A percentile compares a stretch with the other conserved stretches of the same genome.
These are phyloP conservation scores for Talaromyces stipitatus DNA, from an alignment of 495 filamentous ascomycete genomes.

Conservation along the genomic window DNA sequence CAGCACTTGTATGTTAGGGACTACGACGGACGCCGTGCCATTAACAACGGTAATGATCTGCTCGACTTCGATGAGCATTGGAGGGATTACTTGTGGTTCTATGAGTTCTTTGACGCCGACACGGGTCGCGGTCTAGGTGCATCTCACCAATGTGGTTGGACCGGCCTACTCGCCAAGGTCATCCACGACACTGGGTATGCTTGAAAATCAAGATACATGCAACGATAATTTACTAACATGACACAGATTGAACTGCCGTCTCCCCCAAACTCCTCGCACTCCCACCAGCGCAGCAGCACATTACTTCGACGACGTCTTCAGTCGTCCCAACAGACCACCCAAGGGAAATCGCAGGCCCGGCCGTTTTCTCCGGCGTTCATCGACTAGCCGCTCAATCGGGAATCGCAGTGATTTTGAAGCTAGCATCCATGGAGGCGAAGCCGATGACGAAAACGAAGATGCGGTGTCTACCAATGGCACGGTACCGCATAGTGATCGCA, in stretches of 20 bases:
- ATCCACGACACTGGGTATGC: slow-evolving; percentile 92
- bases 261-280: slow-evolving; percentile 87
- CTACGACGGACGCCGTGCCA: slow-evolving; percentile 77
- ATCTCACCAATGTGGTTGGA: slow-evolving; percentile 96
- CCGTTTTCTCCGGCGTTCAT: slow-evolving; percentile 65
- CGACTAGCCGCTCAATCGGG: slow-evolving; percentile 78
- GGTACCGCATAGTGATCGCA: slow-evolving; percentile 39
- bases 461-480: slow-evolving; percentile 12
- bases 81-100: slow-evolving; percentile 91
- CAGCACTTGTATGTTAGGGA: slow-evolving; percentile 83
- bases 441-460: slow-evolving; percentile 23
- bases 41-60: slow-evolving; percentile 72
- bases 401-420: slow-evolving; percentile 71
- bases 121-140: slow-evolving; percentile 82
- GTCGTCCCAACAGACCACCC: slow-evolving; percentile 31
- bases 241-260: slow-evolving; percentile 72
- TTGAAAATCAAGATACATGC: neutral
- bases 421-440: slow-evolving; percentile 23
- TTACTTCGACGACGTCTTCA: slow-evolving; percentile 92
- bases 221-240: slow-evolving; percentile 2
- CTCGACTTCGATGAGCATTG: slow-evolving; percentile 88
- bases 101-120: slow-evolving; percentile 96
- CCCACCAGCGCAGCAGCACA: slow-evolving; percentile 75
- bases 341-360: slow-evolving; percentile 15
- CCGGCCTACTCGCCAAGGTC: slow-evolving; percentile 90